Percentiles rank a stretch among this genome's conserved stretches.
phyloP scores from a whole-genome alignment of 2,329 filamentous ascomycete species.

The Xylaria sp. region DNA sequence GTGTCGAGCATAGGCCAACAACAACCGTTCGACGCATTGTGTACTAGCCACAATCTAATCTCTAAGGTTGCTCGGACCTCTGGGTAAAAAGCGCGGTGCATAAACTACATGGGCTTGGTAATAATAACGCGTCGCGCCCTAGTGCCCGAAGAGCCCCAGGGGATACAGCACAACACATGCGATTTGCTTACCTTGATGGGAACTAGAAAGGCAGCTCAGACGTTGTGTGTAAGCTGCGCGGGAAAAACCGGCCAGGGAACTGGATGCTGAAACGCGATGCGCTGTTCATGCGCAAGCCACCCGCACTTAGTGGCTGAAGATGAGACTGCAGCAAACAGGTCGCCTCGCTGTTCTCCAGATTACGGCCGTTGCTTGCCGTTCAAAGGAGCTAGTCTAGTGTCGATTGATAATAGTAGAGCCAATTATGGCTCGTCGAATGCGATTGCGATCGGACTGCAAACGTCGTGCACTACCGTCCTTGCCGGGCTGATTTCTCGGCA shows the following conservation, averaged over 20 bases:
- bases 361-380: neutral
- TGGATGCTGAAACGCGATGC: slow-evolving; percentile 14
- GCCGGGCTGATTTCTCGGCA: slow-evolving; percentile 15
- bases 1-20: neutral
- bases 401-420: neutral
- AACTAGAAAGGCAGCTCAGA: slow-evolving; percentile 12
- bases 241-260: slow-evolving; percentile 6
- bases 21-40: neutral
- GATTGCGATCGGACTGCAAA: neutral
- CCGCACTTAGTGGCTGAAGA: slow-evolving; percentile 6
- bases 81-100: slow-evolving; percentile 5
- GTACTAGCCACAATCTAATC: slow-evolving; percentile 1
- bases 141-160: slow-evolving; percentile 9
- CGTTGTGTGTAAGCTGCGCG: slow-evolving; percentile 19
- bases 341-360: neutral
- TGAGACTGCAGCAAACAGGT: neutral
- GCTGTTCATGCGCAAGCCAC: neutral
- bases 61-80: slow-evolving; percentile 19
- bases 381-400: no score
- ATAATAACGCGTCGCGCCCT: slow-evolving; percentile 8
- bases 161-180: neutral
- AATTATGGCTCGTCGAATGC: neutral
- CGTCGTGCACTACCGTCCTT: neutral
- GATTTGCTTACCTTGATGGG: slow-evolving; percentile 6
- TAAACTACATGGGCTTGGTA: slow-evolving; percentile 8